A percentile compares a stretch with the other conserved stretches of the same genome.
These are phyloP conservation scores for Mycosphaerelloides madeirae DNA, from an alignment of 2,329 filamentous ascomycete species.

Conservation along the genomic window DNA sequence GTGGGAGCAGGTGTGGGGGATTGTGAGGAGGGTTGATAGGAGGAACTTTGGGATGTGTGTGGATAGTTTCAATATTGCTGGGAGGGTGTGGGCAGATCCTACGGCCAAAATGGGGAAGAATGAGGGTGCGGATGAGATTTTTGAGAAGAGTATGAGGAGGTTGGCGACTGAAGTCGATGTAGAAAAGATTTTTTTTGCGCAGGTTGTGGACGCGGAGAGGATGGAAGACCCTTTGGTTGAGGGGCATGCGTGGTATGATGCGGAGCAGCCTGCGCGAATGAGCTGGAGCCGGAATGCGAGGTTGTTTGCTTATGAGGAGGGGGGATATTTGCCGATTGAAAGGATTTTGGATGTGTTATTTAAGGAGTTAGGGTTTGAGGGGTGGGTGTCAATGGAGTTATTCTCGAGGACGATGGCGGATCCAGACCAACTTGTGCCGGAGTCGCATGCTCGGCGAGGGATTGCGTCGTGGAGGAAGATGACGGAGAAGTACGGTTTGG, in stretches of 20 bases:
- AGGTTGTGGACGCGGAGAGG: constrained; percentile 68
- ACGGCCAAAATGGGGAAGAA: constrained; percentile 48
- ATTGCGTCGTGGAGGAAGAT: background rate
- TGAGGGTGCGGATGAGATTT: constrained; percentile 50
- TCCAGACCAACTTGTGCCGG: background rate
- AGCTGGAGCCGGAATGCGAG: constrained; percentile 75
- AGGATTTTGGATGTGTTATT: background rate
- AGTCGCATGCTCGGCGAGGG: background rate
- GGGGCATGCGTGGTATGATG: constrained; percentile 55
- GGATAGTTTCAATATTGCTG: constrained; percentile 74
- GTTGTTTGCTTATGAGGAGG: constrained; percentile 59
- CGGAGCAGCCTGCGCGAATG: constrained; percentile 60
- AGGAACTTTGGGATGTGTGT: constrained; percentile 71
- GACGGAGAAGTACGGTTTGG: no score
- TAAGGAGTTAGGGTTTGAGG: background rate
- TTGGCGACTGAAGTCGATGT: constrained; percentile 54
- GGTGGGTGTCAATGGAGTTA: constrained; percentile 1
- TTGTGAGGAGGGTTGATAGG: constrained; percentile 60
- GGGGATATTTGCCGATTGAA: constrained; percentile 55
- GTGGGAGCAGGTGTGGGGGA: constrained; percentile 67
- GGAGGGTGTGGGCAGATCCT: constrained; percentile 65
- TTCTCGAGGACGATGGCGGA: background rate
- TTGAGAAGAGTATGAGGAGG: constrained; percentile 50
- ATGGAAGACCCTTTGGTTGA: constrained; percentile 53
- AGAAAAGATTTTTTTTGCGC: constrained; percentile 66